These are phyloP conservation scores for Fusarium musae DNA, from an alignment of 2,329 filamentous ascomycete species.

Conservation along the genomic window DNA sequence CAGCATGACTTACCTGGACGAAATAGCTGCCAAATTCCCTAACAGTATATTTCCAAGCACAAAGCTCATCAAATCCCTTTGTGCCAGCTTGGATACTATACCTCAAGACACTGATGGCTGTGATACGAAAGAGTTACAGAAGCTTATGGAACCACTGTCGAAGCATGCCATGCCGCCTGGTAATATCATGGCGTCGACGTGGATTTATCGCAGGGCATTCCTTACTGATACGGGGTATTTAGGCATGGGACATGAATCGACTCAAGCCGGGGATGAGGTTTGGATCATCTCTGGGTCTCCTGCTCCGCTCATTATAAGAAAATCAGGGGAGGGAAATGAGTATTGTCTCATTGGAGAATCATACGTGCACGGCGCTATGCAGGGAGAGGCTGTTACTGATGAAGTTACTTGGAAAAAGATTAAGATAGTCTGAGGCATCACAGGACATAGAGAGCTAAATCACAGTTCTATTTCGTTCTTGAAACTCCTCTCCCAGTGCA, in stretches of 20 bases:
- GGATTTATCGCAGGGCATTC: rapidly evolving
- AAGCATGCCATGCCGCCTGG: background rate
- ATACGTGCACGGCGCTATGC: constrained; percentile 1
- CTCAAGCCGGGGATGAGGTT: background rate
- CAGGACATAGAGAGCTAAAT: too few relatives aligned
- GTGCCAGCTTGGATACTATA: rapidly evolving
- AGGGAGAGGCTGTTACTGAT: background rate
- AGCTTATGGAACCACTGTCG: rapidly evolving
- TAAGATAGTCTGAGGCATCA: background rate
- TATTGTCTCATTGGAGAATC: background rate
- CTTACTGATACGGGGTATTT: background rate
- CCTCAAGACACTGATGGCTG: background rate
- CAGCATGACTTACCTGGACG: background rate
- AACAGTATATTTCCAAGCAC: background rate
- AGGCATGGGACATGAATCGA: background rate
- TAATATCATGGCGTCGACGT: background rate
- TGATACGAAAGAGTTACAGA: background rate
- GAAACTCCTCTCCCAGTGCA: too few relatives aligned
- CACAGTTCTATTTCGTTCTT: too few relatives aligned
- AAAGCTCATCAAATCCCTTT: background rate
- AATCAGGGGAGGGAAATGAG: rapidly evolving
- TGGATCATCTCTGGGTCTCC: background rate
- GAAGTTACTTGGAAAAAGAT: background rate
- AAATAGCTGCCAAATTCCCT: background rate
- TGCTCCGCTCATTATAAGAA: background rate